phyloP scores from a whole-genome alignment of 2,329 filamentous ascomycete genomes.

The Fusarium drepaniforme region DNA sequence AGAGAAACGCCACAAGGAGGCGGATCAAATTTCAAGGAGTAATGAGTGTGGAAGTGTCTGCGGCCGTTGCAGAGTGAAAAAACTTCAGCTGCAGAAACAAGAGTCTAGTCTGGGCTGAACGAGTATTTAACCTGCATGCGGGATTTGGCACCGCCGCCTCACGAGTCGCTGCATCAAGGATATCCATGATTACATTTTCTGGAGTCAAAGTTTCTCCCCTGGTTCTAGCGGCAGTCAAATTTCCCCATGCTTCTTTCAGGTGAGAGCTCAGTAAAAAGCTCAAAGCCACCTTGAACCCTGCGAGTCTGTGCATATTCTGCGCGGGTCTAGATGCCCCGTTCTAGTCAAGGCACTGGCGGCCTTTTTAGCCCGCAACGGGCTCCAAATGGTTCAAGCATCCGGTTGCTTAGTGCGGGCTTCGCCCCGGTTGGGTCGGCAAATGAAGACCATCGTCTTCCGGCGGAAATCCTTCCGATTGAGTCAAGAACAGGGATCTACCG shows the following conservation, averaged over 20 bases:
- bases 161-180: background rate
- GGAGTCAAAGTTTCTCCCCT: background rate
- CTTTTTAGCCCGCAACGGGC: background rate
- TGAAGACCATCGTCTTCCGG: background rate
- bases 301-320: background rate
- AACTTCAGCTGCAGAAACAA: background rate
- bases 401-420: background rate
- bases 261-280: background rate
- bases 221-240: background rate
- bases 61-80: background rate
- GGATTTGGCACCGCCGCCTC: background rate
- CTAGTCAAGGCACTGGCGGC: background rate
- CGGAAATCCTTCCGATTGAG: slow-evolving; percentile 1
- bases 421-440: background rate
- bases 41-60: background rate
- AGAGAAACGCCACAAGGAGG: background rate
- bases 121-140: slow-evolving; percentile 31
- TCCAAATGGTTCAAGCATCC: background rate
- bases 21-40: background rate
- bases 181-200: background rate
- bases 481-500: background rate
- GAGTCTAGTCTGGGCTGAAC: slow-evolving; percentile 3
- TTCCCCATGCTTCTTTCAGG: slow-evolving; percentile 2
- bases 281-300: background rate
- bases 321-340: background rate